phyloP scores from a whole-genome alignment of 2,329 filamentous ascomycete genomes.

The Sordariomycetes sp. region DNA sequence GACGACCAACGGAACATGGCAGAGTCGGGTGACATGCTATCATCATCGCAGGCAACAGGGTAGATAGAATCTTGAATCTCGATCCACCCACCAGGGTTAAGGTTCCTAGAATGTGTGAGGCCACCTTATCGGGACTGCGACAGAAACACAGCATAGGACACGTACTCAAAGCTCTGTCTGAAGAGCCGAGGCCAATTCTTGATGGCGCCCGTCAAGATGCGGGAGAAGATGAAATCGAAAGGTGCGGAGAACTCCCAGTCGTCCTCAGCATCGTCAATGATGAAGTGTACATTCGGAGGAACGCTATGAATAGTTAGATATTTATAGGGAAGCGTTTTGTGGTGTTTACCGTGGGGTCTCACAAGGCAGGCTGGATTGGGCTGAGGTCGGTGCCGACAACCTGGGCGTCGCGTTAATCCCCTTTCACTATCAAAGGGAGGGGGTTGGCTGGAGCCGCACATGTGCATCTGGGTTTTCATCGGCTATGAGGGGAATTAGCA shows the following conservation, averaged over 20 bases:
- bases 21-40: conserved; percentile 13
- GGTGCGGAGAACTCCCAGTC: conserved; percentile 22
- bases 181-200: conserved; percentile 19
- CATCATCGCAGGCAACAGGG: conserved; percentile 16
- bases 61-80: conserved; percentile 15
- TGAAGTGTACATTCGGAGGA: conserved; percentile 30
- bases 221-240: conserved; percentile 27
- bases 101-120: conserved; percentile 3
- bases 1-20: conserved; percentile 14
- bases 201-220: conserved; percentile 15
- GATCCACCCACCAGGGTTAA: conserved; percentile 20
- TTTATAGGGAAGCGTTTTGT: too few relatives aligned
- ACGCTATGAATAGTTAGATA: too few relatives aligned
- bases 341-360: too few relatives aligned
- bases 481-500: not conserved
- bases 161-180: conserved; percentile 18
- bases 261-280: conserved; percentile 26
- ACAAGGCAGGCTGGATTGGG: conserved; percentile 25
- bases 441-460: conserved; percentile 6
- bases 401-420: conserved; percentile 6
- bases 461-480: conserved; percentile 15
- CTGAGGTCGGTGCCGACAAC: conserved; percentile 26
- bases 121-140: too few relatives aligned
- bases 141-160: not conserved
- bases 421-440: not conserved